Percentiles rank a stretch among this genome's conserved stretches.
These are phyloP conservation scores for Hsuehochloa calcarea DNA, from an alignment of 176 grass and related monocot species.

Conservation along the genomic window DNA sequence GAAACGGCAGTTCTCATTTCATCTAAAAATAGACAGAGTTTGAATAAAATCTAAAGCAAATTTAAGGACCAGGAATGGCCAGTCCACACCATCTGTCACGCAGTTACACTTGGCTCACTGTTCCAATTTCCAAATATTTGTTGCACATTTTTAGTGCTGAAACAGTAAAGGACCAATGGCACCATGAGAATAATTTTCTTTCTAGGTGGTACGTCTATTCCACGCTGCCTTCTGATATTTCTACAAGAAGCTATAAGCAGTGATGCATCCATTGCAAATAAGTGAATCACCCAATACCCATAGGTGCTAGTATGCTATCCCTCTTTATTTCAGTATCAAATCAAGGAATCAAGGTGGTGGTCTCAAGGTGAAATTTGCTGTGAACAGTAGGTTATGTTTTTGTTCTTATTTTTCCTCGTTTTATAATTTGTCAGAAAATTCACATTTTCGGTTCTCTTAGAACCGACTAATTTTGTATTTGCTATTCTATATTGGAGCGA, in stretches of 20 bases:
- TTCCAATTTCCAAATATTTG: not conserved
- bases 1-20: not conserved
- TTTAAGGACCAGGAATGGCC: not conserved
- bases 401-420: not conserved
- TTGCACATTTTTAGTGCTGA: not conserved
- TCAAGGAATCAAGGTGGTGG: too few relatives aligned
- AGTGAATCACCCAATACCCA: not conserved
- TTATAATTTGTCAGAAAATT: not conserved
- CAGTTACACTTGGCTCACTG: not conserved
- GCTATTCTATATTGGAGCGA: not conserved
- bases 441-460: not conserved
- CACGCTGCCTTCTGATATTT: not conserved
- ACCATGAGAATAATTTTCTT: slow-evolving; percentile 11
- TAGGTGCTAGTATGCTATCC: not conserved
- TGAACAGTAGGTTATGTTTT: not conserved
- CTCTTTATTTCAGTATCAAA: not conserved
- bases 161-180: not conserved
- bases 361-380: not conserved
- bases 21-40: not conserved
- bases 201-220: slow-evolving; percentile 27
- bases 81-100: not conserved
- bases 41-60: not conserved
- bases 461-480: not conserved
- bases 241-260: not conserved
- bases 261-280: not conserved